Evolutionary conservation across 2,329 filamentous ascomycete genomes (phyloP), one percentile per base, ranked within the genome.

Genomic region (Epichloe glyceriae): DNA sequence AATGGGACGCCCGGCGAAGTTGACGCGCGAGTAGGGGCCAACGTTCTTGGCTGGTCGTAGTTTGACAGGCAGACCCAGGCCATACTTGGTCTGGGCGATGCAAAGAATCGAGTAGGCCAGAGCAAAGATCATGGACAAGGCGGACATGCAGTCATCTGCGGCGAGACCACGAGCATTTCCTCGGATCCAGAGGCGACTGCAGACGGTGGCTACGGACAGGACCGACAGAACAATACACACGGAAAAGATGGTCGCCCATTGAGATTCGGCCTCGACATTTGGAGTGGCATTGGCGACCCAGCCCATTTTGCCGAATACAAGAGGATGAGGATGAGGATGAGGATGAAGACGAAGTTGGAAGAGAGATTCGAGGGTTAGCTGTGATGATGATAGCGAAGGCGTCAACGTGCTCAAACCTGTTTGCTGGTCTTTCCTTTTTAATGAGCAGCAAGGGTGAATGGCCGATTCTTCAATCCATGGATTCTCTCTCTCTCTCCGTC

Each of bases 31-130:
- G 57, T 76, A 78, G 0, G 62, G 62, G 5, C 69, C 53, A 0
- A 74, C 57, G 42, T 73, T 69, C n/a, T 55, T 60, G n/a, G 63
- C 56, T 0, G 75, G 75, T 0, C 75, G 69, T 4, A 65, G 53
- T 6, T 49, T 54, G 7, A 77, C 50, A 0, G 74, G 71, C 2
- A 79, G 60, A 1, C 75, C 75, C 3, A 79, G 65, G 17, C 75
- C 75, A 53, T 73, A 78, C 61, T 70, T 69, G 4, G 74, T 76
- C 63, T 79, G 74, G 22, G 68, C 62, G 34, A 78, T 76, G 53
- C 73, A 76, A 3, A 77, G 62, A 5, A 66, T 63, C 6, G 71
- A 74, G 58, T 78, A 78, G 5, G 71, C 57, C 30, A 78, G 57
- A 42, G 70, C 71, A 54, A 75, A 76, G 1, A 68, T 40, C 68